Base-by-base conservation (phyloP, 2,329 filamentous ascomycete genomes). In the Ophiocordyceps sinensis region DNA sequence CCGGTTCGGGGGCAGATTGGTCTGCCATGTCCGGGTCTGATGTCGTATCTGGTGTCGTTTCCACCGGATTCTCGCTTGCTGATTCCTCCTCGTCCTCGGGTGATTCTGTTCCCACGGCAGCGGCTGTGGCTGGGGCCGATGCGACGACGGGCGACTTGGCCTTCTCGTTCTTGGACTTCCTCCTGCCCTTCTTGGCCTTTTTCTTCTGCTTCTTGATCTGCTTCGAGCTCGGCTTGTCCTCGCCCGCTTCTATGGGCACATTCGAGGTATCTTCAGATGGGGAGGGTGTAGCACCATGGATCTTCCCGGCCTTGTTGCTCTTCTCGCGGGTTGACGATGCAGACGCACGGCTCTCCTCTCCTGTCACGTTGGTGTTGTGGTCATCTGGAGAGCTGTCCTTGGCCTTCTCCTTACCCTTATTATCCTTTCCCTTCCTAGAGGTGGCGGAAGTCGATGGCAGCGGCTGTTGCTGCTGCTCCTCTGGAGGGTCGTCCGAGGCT, bases 101-200 rank as follows among this genome's bases (percentile, higher is more conserved):
- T 26, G 23, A 2, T 6, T 26, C 23, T 26, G 23, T 9, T 6
- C 9, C 23, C 23, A 26, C 23, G 9, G 23, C 23, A 26, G 23
- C 23, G 23, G 23, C 23, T 26, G 23, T 26, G 23, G 23, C 9
- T 26, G 5, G 23, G 9, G 23, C 9, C 23, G 23, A 42, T 42
- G 51, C 50, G 41, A 42, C 19, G 36, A 17, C 36, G 6, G 19
- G 36, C 36, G 19, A 23, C 21, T 37, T 44, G 30, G 11, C 23
- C 23, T 46, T 46, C 13, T 14, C 35, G 30, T 23, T 45, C 30
- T 47, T 43, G 36, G 52, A 49, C n/a, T 50, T 44, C 41, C 49
- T 51, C 42, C 52, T 56, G n/a, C n/a, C 41, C 36, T 46, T 49
- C 49, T 53, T 51, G 41, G 44, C 47, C 49, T 52, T 55, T 30